These are phyloP conservation scores for Chlorella sp. DNA, from an alignment of 139 green algal genomes.

Conservation along the genomic window DNA sequence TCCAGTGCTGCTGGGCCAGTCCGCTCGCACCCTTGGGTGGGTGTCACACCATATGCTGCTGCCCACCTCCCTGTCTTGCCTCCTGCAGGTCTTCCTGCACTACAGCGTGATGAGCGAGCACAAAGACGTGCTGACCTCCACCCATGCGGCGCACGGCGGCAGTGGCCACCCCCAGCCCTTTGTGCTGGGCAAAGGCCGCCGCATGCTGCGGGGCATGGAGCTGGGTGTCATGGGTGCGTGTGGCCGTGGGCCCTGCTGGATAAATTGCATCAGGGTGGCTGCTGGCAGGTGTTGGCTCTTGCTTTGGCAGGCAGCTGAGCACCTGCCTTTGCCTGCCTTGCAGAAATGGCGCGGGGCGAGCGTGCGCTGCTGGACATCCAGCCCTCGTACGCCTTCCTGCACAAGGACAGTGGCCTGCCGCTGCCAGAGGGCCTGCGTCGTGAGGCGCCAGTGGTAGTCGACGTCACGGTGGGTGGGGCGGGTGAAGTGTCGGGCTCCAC, in stretches of 20 bases:
- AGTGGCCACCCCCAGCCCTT: conserved; percentile 68
- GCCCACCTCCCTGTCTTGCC: background rate
- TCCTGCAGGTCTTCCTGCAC: conserved; percentile 42
- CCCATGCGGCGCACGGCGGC: conserved; percentile 63
- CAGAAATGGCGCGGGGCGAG: conserved; percentile 67
- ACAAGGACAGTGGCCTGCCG: conserved; percentile 68
- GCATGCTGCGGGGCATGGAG: conserved; percentile 79
- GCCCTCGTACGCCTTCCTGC: conserved; percentile 73
- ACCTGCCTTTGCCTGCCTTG: background rate
- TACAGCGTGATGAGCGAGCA: conserved; percentile 30
- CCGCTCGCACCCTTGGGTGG: too few species aligned
- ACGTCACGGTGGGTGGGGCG: conserved; percentile 62
- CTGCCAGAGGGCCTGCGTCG: conserved; percentile 50
- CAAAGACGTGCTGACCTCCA: conserved; percentile 67
- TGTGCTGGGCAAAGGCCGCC: conserved; percentile 67
- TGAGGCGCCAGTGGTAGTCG: conserved; percentile 57
- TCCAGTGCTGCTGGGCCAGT: too few species aligned
- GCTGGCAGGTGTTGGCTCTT: too few species aligned
- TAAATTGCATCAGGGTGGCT: too few species aligned
- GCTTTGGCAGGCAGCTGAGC: too few species aligned
- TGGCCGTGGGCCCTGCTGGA: too few species aligned
- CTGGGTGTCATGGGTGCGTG: conserved; percentile 70
- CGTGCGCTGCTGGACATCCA: conserved; percentile 66
- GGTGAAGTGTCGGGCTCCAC: background rate
- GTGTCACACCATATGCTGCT: too few species aligned